A percentile compares a stretch with the other conserved stretches of the same genome.
Evolutionary conservation across 1,284 basidiomycete genomes (phyloP).

Genomic region (Papiliotrema laurentii): DNA sequence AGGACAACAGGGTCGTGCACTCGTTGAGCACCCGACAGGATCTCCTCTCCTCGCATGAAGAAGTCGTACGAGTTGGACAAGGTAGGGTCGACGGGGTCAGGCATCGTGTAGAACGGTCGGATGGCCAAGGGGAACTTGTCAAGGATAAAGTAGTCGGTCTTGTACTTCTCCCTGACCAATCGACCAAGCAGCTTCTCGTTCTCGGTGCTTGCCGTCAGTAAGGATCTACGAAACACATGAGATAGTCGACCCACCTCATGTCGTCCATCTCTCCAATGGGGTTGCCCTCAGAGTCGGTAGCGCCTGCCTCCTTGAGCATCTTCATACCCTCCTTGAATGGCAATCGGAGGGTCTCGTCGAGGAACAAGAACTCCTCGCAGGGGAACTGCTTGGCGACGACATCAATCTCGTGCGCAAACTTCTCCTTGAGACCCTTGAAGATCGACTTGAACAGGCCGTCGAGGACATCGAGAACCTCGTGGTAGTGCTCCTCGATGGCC

Average conservation of each 20-base stretch:
- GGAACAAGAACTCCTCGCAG: conserved; percentile 80
- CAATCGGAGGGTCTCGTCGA: conserved; percentile 73
- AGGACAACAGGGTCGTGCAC: conserved; percentile 86
- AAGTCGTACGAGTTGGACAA: conserved; percentile 99
- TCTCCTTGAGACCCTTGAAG: conserved; percentile 73
- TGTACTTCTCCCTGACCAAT: conserved; percentile 84
- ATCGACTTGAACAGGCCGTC: conserved; percentile 78
- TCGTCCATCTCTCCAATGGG: conserved; percentile 71
- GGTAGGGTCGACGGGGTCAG: conserved; percentile 79
- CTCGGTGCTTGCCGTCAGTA: conserved; percentile 31
- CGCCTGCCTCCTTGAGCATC: conserved; percentile 76
- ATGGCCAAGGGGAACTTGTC: conserved; percentile 93
- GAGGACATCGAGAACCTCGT: conserved; percentile 85
- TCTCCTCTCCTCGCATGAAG: conserved; percentile 99
- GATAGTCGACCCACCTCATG: conserved; percentile 61
- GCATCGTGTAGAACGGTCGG: conserved; percentile 98
- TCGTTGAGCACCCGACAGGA: conserved; percentile 94
- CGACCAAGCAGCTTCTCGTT: conserved; percentile 86
- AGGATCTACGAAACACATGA: not conserved
- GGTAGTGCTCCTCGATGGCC: conserved; percentile 97
- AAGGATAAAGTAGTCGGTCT: conserved; percentile 95
- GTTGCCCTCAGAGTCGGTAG: conserved; percentile 50
- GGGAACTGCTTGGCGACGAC: conserved; percentile 82
- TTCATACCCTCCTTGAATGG: conserved; percentile 84
- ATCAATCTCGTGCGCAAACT: conserved; percentile 74